phyloP scores from a whole-genome alignment of 2,329 filamentous ascomycete species.

The Fusarium euwallaceae region DNA sequence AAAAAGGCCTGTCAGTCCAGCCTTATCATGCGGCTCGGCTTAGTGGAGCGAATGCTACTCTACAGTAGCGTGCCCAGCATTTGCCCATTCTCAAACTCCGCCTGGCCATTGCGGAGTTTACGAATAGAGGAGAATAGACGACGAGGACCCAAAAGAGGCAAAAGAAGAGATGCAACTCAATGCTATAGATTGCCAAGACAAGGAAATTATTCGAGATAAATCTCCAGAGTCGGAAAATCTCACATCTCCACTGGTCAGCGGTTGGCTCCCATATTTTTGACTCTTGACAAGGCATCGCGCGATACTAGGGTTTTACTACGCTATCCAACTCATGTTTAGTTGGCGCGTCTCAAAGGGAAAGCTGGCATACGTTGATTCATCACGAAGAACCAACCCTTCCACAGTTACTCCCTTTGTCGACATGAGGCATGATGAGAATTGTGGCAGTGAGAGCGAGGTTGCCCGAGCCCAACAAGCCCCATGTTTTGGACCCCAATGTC shows the following conservation, averaged over 20 bases:
- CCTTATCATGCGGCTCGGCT: not conserved
- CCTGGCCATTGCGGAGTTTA: not conserved
- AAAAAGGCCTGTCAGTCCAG: not conserved
- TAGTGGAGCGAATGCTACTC: not conserved
- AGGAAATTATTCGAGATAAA: not conserved
- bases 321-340: constrained; percentile 23
- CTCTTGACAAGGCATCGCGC: not conserved
- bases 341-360: constrained; percentile 1
- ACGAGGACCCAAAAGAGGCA: constrained; percentile 9
- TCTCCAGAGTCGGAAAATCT: constrained; percentile 1
- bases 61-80: not conserved
- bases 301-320: constrained; percentile 27
- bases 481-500: constrained; percentile 39
- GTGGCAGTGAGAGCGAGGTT: constrained; percentile 35
- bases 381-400: not conserved
- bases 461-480: not conserved
- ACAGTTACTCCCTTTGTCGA: constrained; percentile 28
- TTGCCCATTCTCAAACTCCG: not conserved
- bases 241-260: constrained; percentile 10
- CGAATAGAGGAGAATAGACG: not conserved
- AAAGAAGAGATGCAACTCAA: constrained; percentile 9
- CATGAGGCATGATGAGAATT: constrained; percentile 43
- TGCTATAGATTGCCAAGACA: not conserved
- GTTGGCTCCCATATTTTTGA: constrained; percentile 38
- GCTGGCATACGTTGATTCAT: not conserved